These are phyloP conservation scores for Bipolaris bicolor DNA, from an alignment of 2,329 filamentous ascomycete species.

Conservation along the genomic window DNA sequence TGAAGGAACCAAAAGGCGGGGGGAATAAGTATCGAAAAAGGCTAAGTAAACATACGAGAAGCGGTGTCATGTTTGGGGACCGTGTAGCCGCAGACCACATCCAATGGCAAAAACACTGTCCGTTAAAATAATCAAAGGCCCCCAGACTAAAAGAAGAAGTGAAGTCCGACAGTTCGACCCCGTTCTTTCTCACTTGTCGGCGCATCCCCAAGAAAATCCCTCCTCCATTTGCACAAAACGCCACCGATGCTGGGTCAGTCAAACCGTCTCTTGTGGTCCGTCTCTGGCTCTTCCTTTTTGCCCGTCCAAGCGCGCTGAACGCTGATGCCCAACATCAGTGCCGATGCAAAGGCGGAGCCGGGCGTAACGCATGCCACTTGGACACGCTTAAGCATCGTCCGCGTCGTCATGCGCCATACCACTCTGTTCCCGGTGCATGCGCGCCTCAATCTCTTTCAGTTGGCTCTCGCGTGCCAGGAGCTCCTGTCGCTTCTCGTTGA, in stretches of 20 bases:
- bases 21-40: conserved; percentile 52
- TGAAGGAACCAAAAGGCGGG: conserved; percentile 47
- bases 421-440: conserved; percentile 88
- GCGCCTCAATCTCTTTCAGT: conserved; percentile 96
- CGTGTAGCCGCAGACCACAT: conserved; percentile 27
- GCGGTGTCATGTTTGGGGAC: conserved; percentile 45
- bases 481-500: conserved; percentile 99
- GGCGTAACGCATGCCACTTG: conserved; percentile 9
- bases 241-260: conserved; percentile 18
- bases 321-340: conserved; percentile 21
- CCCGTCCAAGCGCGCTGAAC: conserved; percentile 39
- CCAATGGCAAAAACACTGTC: conserved; percentile 32
- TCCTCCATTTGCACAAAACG: conserved; percentile 37
- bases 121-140: conserved; percentile 35
- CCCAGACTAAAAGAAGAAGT: conserved; percentile 39
- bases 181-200: conserved; percentile 27
- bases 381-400: conserved; percentile 37
- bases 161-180: conserved; percentile 31
- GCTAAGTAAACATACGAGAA: conserved; percentile 51
- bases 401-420: conserved; percentile 43
- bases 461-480: conserved; percentile 96
- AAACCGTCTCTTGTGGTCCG: conserved; percentile 32
- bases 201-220: neutral
- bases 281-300: conserved; percentile 26
- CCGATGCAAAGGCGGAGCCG: conserved; percentile 10